Evolutionary conservation across 176 grass and related monocot genomes (phyloP), one percentile per base, ranked within the genome.

Genomic region (Avena sativa): DNA sequence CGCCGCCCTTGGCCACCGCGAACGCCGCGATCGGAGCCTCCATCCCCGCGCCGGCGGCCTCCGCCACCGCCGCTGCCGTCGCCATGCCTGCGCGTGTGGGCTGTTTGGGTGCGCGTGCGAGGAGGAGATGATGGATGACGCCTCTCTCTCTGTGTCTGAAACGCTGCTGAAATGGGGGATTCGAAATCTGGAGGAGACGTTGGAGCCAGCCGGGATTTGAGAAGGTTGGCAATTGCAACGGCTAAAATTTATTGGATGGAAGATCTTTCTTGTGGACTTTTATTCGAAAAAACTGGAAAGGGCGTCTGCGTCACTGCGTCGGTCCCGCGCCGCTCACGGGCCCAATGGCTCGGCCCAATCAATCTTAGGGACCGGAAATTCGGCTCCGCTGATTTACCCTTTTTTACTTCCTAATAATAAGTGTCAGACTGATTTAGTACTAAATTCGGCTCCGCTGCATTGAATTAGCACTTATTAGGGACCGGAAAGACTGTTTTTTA

Each of bases 1-100:
- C 71, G 71, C 92, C 91, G 15, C 81, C 93, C 86, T 91, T 99
- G 85, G 88, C 25, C 46, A 99, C 94, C 71, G 91, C 91, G 69
- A 99, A 87, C 44, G 92, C 94, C 40, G 92, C 87, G 68, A 96
- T 94, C 76, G 78, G 71, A 16, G 51, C 60, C 40, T 57, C 89
- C 34, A 21, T 79, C 79, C 62, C 79, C 38, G 34, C 60, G 52
- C 71, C 90, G 26, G 28, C 44, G 20, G 21, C n/a, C 71, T 15
- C 72, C 72, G 72, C 72, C 67, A 17, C 61, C 66, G 50, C 36
- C 36, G 72, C 72, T 46, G 72, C 3, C 25, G 73, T 14, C 79
- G 61, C 50, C 81, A 51, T 87, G 84, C 19, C 50, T 80, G 34
- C 20, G 59, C 40, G 59, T 12, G 70, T 58, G 53, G 15, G 81